Evolutionary conservation across 495 filamentous ascomycete species (phyloP).

Genomic region (Delitschia confertaspora): DNA sequence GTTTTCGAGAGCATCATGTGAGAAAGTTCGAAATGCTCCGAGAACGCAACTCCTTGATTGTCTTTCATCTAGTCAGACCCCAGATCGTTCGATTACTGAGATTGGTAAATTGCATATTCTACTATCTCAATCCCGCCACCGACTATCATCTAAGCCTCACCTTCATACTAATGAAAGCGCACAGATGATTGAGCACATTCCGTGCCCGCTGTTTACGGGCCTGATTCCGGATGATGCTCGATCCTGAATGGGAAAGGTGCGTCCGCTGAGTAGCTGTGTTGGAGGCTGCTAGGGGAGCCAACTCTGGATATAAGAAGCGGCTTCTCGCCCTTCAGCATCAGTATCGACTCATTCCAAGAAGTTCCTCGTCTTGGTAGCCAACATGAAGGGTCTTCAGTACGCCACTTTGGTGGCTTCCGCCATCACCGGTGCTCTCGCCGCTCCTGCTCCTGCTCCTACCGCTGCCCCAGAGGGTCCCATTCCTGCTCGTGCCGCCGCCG

Average conservation of each 20-base stretch:
- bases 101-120: conserved; percentile 17
- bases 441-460: conserved; percentile 20
- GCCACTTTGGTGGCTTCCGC: conserved; percentile 23
- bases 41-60: conserved; percentile 14
- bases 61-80: conserved; percentile 6
- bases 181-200: conserved; percentile 24
- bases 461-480: conserved; percentile 20
- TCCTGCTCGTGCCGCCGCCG: conserved; percentile 15
- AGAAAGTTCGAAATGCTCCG: conserved; percentile 14
- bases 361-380: conserved; percentile 6
- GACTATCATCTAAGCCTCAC: conserved; percentile 27
- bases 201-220: conserved; percentile 24
- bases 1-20: no score
- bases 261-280: not conserved
- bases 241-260: conserved; percentile 14
- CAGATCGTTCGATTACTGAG: conserved; percentile 14
- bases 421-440: conserved; percentile 21
- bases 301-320: conserved; percentile 24
- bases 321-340: conserved; percentile 2
- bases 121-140: conserved; percentile 10
- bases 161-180: conserved; percentile 14
- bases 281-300: conserved; percentile 4
- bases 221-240: conserved; percentile 21
- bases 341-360: conserved; percentile 12
- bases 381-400: conserved; percentile 27